phyloP scores from a whole-genome alignment of 495 filamentous ascomycete genomes.

The Penicillium malachiteum region DNA sequence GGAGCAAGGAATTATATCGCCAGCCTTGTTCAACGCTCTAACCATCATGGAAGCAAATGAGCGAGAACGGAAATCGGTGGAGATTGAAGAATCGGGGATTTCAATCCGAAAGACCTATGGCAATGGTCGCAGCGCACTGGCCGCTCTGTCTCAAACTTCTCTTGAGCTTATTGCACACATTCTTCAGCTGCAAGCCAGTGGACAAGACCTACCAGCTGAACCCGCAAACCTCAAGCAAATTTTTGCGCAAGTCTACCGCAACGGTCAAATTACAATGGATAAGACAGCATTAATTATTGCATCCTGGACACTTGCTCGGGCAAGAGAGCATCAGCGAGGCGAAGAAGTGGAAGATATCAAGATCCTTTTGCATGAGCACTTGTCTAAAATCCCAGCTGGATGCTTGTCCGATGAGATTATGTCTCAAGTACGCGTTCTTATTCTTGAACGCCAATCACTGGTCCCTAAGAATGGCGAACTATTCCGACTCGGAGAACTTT shows the following conservation, averaged over 20 bases:
- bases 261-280: conserved; percentile 41
- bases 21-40: conserved; percentile 43
- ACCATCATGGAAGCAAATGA: conserved; percentile 42
- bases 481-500: conserved; percentile 34
- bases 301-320: conserved; percentile 39
- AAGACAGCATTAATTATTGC: conserved; percentile 43
- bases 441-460: conserved; percentile 40
- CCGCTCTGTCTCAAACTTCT: conserved; percentile 41
- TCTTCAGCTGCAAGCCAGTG: conserved; percentile 31
- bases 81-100: conserved; percentile 34
- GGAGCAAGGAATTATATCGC: conserved; percentile 48
- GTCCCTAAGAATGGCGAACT: conserved; percentile 39
- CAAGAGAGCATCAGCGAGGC: conserved; percentile 27
- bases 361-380: conserved; percentile 28
- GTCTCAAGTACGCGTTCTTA: conserved; percentile 33
- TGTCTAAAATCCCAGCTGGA: conserved; percentile 30
- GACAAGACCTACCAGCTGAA: conserved; percentile 17
- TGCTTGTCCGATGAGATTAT: conserved; percentile 32
- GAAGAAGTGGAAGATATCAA: conserved; percentile 38
- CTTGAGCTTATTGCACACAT: conserved; percentile 47
- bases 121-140: conserved; percentile 36
- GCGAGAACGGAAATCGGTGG: conserved; percentile 37
- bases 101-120: conserved; percentile 35
- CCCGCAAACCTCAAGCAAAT: conserved; percentile 42
- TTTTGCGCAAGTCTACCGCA: conserved; percentile 43